Conservation (phyloP, 225 moss, liverwort and hornwort genomes). For the Pseudisothecium myosuroides region DNA sequence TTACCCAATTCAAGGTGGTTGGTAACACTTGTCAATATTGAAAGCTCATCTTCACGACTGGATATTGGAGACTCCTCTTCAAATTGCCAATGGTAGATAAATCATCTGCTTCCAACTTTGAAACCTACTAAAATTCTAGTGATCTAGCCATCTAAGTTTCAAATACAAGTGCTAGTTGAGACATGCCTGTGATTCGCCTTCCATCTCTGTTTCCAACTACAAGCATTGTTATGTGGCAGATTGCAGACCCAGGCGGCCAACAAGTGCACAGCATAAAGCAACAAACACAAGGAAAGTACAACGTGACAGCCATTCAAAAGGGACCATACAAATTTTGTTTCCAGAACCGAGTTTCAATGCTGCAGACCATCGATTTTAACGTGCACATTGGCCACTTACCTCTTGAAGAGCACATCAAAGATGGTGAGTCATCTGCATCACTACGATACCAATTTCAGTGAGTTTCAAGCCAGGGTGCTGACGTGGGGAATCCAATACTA, state of each 20-base stretch:
- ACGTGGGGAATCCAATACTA: background rate
- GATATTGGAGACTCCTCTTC: background rate
- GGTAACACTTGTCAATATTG: background rate
- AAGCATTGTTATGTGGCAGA: background rate
- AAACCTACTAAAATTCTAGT: background rate
- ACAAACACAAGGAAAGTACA: slow-evolving; percentile 17
- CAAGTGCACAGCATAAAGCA: slow-evolving; percentile 11
- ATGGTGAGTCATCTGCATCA: slow-evolving; percentile 8
- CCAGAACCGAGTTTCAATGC: slow-evolving; percentile 13
- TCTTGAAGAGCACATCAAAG: slow-evolving; percentile 5
- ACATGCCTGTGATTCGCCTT: background rate
- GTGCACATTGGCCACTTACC: slow-evolving; percentile 19
- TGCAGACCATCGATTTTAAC: slow-evolving; percentile 27
- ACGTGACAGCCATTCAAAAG: slow-evolving; percentile 12
- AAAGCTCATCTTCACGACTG: background rate
- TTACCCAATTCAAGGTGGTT: background rate
- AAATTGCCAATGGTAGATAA: background rate
- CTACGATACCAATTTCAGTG: background rate
- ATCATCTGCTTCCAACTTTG: background rate
- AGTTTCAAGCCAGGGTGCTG: background rate
- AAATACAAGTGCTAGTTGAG: background rate
- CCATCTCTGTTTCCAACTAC: background rate
- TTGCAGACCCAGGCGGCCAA: slow-evolving; percentile 10
- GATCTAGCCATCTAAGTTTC: background rate
- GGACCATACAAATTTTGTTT: slow-evolving; percentile 43